Evolutionary conservation across 306 rosid species (phyloP).

Genomic region (Comarum palustre): DNA sequence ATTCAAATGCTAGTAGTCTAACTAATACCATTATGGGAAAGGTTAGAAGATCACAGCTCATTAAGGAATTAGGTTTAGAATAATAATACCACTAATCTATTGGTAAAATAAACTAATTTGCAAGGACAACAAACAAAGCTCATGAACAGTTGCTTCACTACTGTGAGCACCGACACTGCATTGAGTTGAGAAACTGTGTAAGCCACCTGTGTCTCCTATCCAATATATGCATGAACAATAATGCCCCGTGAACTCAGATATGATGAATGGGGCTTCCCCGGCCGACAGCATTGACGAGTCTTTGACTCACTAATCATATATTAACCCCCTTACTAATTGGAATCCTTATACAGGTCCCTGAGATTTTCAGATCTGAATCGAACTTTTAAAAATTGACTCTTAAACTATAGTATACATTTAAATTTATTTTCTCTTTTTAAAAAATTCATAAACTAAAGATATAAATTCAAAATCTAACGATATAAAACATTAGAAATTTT

Average conservation of each 20-base stretch:
- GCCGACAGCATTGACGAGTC: neutral
- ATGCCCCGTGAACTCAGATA: neutral
- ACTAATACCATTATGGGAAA: neutral
- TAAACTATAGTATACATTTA: no score
- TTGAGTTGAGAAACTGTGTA: neutral
- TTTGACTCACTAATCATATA: neutral
- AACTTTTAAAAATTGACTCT: no score
- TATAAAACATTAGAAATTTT: no score
- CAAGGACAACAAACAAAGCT: neutral
- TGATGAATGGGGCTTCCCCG: neutral
- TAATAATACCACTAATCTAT: neutral
- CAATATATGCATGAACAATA: neutral
- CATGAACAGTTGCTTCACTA: neutral
- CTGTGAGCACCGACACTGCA: constrained; percentile 10
- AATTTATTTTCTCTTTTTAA: no score
- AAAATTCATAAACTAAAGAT: no score
- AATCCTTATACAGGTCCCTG: no score
- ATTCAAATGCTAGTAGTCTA: neutral
- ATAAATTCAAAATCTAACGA: no score
- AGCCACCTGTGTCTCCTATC: neutral
- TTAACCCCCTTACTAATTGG: neutral
- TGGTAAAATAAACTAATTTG: no score
- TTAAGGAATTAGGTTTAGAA: neutral
- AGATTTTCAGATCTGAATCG: no score
- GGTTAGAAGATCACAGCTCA: neutral